These are phyloP conservation scores for Castanea mollissima DNA, from an alignment of 306 rosid species.

Conservation along the genomic window DNA sequence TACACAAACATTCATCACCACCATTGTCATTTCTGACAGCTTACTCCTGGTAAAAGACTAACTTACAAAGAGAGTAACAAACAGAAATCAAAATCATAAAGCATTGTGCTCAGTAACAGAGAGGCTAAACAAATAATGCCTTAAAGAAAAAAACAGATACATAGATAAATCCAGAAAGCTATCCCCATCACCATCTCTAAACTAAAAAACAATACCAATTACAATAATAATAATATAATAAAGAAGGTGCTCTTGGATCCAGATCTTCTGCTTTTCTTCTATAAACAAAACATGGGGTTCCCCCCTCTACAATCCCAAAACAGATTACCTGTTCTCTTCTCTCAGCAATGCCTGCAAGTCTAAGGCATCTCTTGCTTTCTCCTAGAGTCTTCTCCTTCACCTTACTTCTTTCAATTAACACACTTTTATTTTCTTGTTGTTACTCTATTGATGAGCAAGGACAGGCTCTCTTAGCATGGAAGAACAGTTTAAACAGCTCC, in stretches of 20 bases:
- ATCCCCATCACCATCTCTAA: conserved; percentile 36
- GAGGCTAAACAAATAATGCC: conserved; percentile 21
- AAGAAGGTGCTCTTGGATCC: conserved; percentile 41
- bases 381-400: conserved; percentile 45
- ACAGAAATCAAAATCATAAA: conserved; percentile 31
- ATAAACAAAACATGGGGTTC: conserved; percentile 96
- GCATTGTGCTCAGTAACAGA: conserved; percentile 34
- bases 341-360: conserved; percentile 77
- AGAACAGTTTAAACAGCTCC: conserved; percentile 50
- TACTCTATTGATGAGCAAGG: conserved; percentile 81
- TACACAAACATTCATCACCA: conserved; percentile 33
- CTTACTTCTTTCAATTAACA: conserved; percentile 41
- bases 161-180: conserved; percentile 27
- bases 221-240: conserved; percentile 41
- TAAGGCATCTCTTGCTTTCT: conserved; percentile 54
- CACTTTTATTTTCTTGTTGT: conserved; percentile 47
- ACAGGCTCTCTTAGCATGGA: conserved; percentile 77
- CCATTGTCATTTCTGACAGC: conserved; percentile 26
- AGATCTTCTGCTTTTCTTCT: conserved; percentile 56
- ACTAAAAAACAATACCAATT: conserved; percentile 40
- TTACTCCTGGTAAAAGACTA: conserved; percentile 27
- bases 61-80: conserved; percentile 31
- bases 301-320: conserved; percentile 91
- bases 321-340: conserved; percentile 52
- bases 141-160: conserved; percentile 9